Evolutionary conservation across 495 filamentous ascomycete species (phyloP).

Genomic region (Neurospora cerealis): DNA sequence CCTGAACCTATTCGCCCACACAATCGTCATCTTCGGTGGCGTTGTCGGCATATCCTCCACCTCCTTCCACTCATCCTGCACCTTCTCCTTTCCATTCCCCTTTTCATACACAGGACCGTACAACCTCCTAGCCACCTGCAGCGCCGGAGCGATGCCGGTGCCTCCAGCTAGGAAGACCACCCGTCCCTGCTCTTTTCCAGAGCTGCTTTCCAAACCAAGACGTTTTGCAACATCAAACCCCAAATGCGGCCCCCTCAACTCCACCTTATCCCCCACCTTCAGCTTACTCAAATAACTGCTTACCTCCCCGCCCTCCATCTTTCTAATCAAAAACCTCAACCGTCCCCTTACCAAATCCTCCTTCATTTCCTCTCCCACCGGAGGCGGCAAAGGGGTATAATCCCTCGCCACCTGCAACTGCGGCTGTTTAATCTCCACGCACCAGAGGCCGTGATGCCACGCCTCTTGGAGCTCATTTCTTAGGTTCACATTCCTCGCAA

Average conservation of each 20-base stretch:
- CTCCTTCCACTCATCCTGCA: slow-evolving; percentile 13
- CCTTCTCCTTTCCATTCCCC: slow-evolving; percentile 15
- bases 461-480: slow-evolving; percentile 7
- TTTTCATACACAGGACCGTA: slow-evolving; percentile 22
- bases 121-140: slow-evolving; percentile 63
- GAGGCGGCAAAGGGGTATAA: slow-evolving; percentile 76
- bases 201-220: slow-evolving; percentile 12
- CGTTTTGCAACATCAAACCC: slow-evolving; percentile 54
- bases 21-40: slow-evolving; percentile 11
- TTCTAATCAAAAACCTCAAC: slow-evolving; percentile 41
- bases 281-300: slow-evolving; percentile 62
- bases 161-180: slow-evolving; percentile 86
- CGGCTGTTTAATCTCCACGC: slow-evolving; percentile 88
- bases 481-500: not conserved
- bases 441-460: slow-evolving; percentile 56
- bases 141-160: slow-evolving; percentile 84
- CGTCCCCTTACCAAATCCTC: slow-evolving; percentile 36
- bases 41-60: not conserved
- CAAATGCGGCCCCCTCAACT: slow-evolving; percentile 66
- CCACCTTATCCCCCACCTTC: slow-evolving; percentile 48
- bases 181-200: not conserved
- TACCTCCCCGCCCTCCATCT: slow-evolving; percentile 35
- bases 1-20: slow-evolving; percentile 35
- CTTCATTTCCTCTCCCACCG: slow-evolving; percentile 37
- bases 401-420: slow-evolving; percentile 78